Base-by-base conservation (phyloP, 2,329 filamentous ascomycete genomes). In the Chaetomiaceae sp. region DNA sequence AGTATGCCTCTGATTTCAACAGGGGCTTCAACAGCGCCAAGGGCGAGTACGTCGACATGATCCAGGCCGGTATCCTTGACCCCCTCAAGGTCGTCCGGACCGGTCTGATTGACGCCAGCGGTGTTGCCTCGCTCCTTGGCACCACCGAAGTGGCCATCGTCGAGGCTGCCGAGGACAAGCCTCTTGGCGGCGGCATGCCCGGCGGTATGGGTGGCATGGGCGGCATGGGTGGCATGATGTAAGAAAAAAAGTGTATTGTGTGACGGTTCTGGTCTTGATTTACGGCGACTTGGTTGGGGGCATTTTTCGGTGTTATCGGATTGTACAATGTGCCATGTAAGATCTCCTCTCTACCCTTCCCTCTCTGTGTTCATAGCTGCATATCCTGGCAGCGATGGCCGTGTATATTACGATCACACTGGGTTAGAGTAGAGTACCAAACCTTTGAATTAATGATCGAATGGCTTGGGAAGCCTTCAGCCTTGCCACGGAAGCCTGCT, bases 31-130 rank as follows among this genome's bases (percentile, higher is more conserved):
- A 99, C 82, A 94, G 88, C 76, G 77, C 90, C 71, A 96, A 91
- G 80, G 90, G 92, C 74, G 89, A 97, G 79, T 99, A 96, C 76
- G 90, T 96, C 63, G 92, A 99, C 79, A 97, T 99, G 94, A 96
- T 99, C 69, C 73, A 82, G 59, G 84, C 90, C 63, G 94, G 94
- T 87, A 99, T 99, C 73, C 87, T 99, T 56, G 94, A 99, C 72
- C 94, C 94, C 61, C 88, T 99, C 81, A 99, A 99, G 88, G 94
- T 99, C 64, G 94, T 99, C 69, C 90, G 94, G 67, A 99, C 94
- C 59, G 92, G 90, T 67, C 86, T 99, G 55, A 82, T 91, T 67
- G 94, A 99, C 66, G 94, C 94, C 64, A 92, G 87, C 68, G 94
- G 94, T 75, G 94, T 99, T 65, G 94, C 94, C 49, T 97, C 92